Base-by-base conservation (phyloP, 1,284 basidiomycete genomes). In the Heliocybe sulcata region DNA sequence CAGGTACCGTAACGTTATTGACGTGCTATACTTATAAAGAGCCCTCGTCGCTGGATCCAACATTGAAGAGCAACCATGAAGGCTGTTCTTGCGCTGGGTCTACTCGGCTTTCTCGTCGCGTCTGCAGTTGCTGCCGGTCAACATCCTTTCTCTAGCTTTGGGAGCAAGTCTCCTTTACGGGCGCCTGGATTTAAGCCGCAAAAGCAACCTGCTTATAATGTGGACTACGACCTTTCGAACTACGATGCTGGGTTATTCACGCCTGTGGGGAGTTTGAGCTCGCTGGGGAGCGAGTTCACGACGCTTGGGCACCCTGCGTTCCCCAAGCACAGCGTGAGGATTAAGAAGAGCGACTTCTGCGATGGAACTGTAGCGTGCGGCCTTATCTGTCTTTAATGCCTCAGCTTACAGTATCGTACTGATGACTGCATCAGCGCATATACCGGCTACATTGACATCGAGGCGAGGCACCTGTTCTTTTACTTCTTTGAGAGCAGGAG, bases 401-500 rank as follows among this genome's bases (percentile, higher is more conserved):
- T 47, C 11, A n/a, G n/a, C n/a, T n/a, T n/a, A n/a, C n/a, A n/a
- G n/a, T n/a, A n/a, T n/a, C n/a, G n/a, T n/a, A n/a, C n/a, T n/a
- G n/a, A n/a, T n/a, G n/a, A n/a, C n/a, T n/a, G n/a, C n/a, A n/a
- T n/a, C 23, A 49, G 47, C 8, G 45, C 58, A 23, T 65, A 63
- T 53, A 60, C 64, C 11, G 63, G 63, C 11, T 65, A 65, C 45
- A 54, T 65, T 25, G 61, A 61, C 54, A 49, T 61, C 22, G 69
- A 73, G 35, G 74, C 75, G 23, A 74, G 74, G 53, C 70, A 73
- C 58, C 72, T 73, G 47, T 67, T 79, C 29, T 81, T 79, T 67
- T 80, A 80, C 70, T 80, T 79, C 72, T 82, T 94, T 69, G 90
- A 93, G 68, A 87, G 83, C 53, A 73, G 90, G 55, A 78, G 70